phyloP scores from a whole-genome alignment of 495 filamentous ascomycete species.

The Lasiosphaeriaceae sp. region DNA sequence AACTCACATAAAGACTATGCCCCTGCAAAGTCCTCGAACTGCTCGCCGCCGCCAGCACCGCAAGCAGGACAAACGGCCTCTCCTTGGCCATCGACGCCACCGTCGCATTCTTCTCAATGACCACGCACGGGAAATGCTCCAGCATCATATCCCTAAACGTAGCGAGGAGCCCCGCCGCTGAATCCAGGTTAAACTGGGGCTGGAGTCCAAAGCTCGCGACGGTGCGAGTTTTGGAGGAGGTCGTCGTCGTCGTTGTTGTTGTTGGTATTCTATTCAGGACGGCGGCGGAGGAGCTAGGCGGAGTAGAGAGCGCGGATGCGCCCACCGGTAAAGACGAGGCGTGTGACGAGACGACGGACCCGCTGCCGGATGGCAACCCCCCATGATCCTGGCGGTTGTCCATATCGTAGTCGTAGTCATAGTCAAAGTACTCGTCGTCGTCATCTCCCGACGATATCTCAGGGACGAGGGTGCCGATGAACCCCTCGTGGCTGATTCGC shows the following conservation, averaged over 20 bases:
- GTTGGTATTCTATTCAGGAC: not conserved
- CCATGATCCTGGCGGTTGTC: conserved; percentile 2
- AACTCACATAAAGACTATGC: conserved; percentile 6
- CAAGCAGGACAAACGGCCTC: conserved; percentile 41
- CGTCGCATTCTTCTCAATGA: conserved; percentile 28
- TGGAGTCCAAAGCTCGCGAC: conserved; percentile 31
- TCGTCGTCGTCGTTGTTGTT: not conserved
- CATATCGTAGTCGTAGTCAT: conserved; percentile 4
- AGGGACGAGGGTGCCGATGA: conserved; percentile 31
- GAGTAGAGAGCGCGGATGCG: conserved; percentile 29
- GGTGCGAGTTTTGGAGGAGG: conserved; percentile 2
- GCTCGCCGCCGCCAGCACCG: conserved; percentile 43
- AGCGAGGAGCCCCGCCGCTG: conserved; percentile 36
- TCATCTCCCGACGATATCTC: conserved; percentile 15
- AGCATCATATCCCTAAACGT: conserved; percentile 37
- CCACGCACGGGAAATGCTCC: conserved; percentile 35
- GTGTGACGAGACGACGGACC: conserved; percentile 17
- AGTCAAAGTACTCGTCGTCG: conserved; percentile 11
- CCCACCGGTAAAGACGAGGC: conserved; percentile 29
- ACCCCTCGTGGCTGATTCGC: conserved; percentile 32
- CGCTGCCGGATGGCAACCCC: not conserved
- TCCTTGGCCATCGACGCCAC: conserved; percentile 34
- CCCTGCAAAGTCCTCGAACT: conserved; percentile 40
- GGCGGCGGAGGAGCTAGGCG: conserved; percentile 19
- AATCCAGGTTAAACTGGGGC: conserved; percentile 47